Evolutionary conservation across 352 stramenopile species (phyloP).

Genomic region (Phytopythium montanum): DNA sequence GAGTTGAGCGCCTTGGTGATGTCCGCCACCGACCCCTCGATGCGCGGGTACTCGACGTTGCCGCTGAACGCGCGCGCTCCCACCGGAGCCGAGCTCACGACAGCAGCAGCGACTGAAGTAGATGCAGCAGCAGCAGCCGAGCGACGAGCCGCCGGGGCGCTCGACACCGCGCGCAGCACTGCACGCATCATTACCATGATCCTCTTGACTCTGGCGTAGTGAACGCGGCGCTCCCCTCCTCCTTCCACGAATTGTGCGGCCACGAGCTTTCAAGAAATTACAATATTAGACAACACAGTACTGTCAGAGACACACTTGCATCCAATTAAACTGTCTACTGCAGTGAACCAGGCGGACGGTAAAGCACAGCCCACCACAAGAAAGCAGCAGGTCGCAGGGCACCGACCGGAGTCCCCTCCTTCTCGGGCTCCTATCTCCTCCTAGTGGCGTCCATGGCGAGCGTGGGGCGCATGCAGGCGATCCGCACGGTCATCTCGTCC

Average conservation of each 20-base stretch:
- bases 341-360: background rate
- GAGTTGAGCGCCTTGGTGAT: constrained; percentile 64
- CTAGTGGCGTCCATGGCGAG: constrained; percentile 3
- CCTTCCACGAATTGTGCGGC: constrained; percentile 1
- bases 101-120: background rate
- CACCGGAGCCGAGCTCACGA: constrained; percentile 2
- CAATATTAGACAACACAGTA: background rate
- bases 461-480: constrained; percentile 52
- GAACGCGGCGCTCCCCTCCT: too few relatives aligned
- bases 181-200: constrained; percentile 2
- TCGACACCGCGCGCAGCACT: background rate
- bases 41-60: constrained; percentile 81
- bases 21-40: constrained; percentile 67
- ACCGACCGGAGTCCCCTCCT: too few relatives aligned
- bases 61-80: constrained; percentile 60
- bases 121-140: background rate
- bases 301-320: background rate
- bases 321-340: background rate
- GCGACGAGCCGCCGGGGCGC: background rate
- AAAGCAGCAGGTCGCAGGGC: too few relatives aligned
- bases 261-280: background rate
- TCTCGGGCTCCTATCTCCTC: background rate
- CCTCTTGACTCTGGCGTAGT: too few relatives aligned
- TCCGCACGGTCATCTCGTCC: constrained; percentile 59
- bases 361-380: too few relatives aligned